These are phyloP conservation scores for Coniferiporia sulphurascens DNA, from an alignment of 1,284 basidiomycete species.

Conservation along the genomic window DNA sequence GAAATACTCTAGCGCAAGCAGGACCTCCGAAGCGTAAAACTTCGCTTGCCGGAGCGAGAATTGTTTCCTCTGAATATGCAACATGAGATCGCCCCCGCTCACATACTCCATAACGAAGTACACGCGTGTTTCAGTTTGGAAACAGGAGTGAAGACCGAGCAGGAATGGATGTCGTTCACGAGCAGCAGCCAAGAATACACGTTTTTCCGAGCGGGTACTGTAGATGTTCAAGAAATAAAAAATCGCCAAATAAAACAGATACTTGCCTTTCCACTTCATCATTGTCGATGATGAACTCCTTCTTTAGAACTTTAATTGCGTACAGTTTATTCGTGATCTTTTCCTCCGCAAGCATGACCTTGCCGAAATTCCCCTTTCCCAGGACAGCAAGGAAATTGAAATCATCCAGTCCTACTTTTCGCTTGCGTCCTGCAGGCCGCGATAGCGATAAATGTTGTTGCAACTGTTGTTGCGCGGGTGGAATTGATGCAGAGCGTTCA, in stretches of 20 bases:
- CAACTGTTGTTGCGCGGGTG: constrained; percentile 29
- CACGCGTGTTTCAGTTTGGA: constrained; percentile 98
- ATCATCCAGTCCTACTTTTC: constrained; percentile 95
- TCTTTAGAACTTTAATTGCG: constrained; percentile 99
- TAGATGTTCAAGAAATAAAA: constrained; percentile 13
- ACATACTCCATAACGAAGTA: constrained; percentile 84
- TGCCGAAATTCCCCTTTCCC: constrained; percentile 99
- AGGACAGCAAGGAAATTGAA: constrained; percentile 99
- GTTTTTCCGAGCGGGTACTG: constrained; percentile 98
- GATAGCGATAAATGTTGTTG: constrained; percentile 21
- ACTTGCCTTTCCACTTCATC: constrained; percentile 97
- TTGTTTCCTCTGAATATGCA: constrained; percentile 79
- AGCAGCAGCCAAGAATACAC: constrained; percentile 95
- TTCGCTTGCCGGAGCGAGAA: constrained; percentile 86
- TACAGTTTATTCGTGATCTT: constrained; percentile 86
- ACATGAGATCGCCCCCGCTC: constrained; percentile 76
- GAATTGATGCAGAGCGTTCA: constrained; percentile 18
- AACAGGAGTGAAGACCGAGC: constrained; percentile 95
- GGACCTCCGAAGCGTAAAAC: constrained; percentile 98
- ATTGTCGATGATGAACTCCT: constrained; percentile 99
- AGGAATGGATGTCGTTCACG: constrained; percentile 97
- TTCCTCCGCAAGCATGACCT: constrained; percentile 99
- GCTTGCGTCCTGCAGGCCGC: constrained; percentile 46
- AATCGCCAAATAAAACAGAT: constrained; percentile 12
- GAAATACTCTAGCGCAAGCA: constrained; percentile 97